phyloP scores from a whole-genome alignment of 2,329 filamentous ascomycete species.

The Hymenoscyphus albidus region DNA sequence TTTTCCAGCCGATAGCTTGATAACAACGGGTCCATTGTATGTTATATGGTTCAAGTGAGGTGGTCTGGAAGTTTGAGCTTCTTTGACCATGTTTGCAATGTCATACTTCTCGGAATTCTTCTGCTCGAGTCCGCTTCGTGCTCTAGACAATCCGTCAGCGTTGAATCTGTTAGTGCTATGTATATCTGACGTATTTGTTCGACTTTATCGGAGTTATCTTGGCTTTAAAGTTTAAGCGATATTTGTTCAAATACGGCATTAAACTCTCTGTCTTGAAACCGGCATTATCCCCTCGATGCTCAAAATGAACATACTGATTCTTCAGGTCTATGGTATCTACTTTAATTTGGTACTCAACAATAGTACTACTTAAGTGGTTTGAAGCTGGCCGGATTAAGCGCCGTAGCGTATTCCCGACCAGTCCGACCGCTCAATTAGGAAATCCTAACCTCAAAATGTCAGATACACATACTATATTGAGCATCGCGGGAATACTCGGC shows the following conservation, averaged over 20 bases:
- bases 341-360: no score
- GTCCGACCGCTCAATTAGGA: no score
- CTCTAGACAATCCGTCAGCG: slow-evolving; percentile 32
- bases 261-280: no score
- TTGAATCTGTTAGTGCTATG: slow-evolving; percentile 31
- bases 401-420: no score
- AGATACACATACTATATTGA: no score
- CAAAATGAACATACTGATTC: no score
- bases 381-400: no score
- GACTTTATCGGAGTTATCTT: slow-evolving; percentile 32
- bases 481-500: no score
- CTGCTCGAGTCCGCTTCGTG: slow-evolving; percentile 37
- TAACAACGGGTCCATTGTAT: slow-evolving; percentile 41
- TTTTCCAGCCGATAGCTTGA: slow-evolving; percentile 39
- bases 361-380: no score
- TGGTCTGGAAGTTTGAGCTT: slow-evolving; percentile 33
- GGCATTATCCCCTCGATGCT: no score
- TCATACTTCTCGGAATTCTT: slow-evolving; percentile 39
- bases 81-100: slow-evolving; percentile 38
- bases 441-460: no score
- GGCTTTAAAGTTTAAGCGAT: slow-evolving; percentile 37
- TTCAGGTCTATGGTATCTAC: no score
- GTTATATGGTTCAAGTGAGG: slow-evolving; percentile 47
- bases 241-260: slow-evolving; percentile 21
- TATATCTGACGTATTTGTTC: slow-evolving; percentile 27